These are phyloP conservation scores for Leccinum angustisporum DNA, from an alignment of 1,284 basidiomycete genomes.

Conservation along the genomic window DNA sequence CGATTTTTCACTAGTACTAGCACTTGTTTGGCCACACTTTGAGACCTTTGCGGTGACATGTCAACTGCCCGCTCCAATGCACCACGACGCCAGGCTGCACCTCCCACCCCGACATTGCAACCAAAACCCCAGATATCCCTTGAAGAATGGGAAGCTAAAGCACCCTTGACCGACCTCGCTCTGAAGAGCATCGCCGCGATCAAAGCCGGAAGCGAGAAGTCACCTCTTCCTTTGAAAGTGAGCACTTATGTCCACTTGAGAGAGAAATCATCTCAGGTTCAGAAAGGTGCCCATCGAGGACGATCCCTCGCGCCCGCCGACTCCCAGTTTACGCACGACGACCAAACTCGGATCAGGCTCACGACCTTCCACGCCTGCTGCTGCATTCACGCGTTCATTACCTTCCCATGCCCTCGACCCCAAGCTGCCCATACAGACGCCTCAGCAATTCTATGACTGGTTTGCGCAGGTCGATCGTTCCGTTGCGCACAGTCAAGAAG, in stretches of 20 bases:
- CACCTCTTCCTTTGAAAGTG: conserved; percentile 73
- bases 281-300: conserved; percentile 41
- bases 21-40: conserved; percentile 5
- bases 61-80: conserved; percentile 20
- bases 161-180: conserved; percentile 73
- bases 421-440: conserved; percentile 74
- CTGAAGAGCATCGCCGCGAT: conserved; percentile 64
- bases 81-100: conserved; percentile 29
- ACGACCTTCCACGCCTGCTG: conserved; percentile 37
- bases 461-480: conserved; percentile 84
- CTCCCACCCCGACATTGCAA: conserved; percentile 31
- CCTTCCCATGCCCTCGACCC: conserved; percentile 61
- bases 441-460: conserved; percentile 95
- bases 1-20: neutral
- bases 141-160: conserved; percentile 87
- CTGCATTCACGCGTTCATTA: conserved; percentile 28
- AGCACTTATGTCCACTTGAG: conserved; percentile 27
- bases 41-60: conserved; percentile 13
- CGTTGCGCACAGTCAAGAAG: conserved; percentile 88
- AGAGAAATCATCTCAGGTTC: conserved; percentile 15
- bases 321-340: conserved; percentile 36
- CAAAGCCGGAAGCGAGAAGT: conserved; percentile 61
- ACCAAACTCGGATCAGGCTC: conserved; percentile 35
- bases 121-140: conserved; percentile 52
- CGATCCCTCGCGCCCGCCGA: conserved; percentile 42